Conservation (phyloP, 2,329 filamentous ascomycete species). For the Neopestalotiopsis rosae region DNA sequence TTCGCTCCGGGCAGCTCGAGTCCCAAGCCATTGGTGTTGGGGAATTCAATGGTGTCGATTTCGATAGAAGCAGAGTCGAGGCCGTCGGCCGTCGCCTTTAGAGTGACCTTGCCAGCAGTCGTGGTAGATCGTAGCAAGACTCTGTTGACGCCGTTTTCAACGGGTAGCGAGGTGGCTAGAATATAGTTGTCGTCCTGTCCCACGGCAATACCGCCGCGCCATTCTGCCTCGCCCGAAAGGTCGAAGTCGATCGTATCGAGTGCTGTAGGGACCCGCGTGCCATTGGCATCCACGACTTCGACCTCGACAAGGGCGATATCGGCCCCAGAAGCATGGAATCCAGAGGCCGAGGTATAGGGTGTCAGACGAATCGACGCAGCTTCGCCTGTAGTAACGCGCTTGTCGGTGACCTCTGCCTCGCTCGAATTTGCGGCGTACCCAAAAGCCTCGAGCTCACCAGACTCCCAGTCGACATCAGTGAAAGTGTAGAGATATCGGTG, state of each 20-base stretch:
- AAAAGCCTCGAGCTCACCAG: constrained; percentile 4
- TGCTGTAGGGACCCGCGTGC: not conserved
- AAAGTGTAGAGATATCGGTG: constrained; percentile 6
- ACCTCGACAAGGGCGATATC: constrained; percentile 2
- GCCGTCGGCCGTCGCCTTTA: not conserved
- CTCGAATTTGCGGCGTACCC: not conserved
- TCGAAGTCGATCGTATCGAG: constrained; percentile 7
- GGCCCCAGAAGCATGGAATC: not conserved
- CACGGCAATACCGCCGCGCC: constrained; percentile 9
- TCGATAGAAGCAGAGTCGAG: not conserved
- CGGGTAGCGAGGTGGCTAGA: not conserved
- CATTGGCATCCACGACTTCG: constrained; percentile 5
- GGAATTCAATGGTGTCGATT: not conserved
- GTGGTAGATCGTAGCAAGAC: not conserved
- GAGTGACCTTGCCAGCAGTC: not conserved
- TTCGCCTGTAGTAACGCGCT: constrained; percentile 7
- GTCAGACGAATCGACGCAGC: constrained; percentile 13
- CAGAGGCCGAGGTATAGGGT: not conserved
- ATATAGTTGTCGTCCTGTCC: constrained; percentile 9
- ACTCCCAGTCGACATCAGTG: not conserved
- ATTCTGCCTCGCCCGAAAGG: constrained; percentile 2
- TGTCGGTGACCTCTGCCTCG: not conserved
- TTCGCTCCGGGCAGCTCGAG: not conserved
- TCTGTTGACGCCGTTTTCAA: constrained; percentile 4
- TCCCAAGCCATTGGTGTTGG: not conserved